Base-by-base conservation (phyloP, 495 filamentous ascomycete genomes). In the Gamarada debralockiae region DNA sequence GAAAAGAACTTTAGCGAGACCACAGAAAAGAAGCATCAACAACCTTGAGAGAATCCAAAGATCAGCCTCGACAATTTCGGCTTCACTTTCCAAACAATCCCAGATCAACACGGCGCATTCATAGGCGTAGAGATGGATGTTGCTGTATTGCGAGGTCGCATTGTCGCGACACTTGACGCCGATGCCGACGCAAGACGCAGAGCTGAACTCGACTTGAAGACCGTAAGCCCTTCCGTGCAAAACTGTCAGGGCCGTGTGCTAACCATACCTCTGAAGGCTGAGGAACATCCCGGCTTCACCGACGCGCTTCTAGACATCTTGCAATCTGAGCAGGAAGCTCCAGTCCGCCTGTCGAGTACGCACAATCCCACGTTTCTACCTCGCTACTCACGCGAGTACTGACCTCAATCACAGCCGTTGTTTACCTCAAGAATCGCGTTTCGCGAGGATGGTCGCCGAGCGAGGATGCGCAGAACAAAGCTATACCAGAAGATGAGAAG, bases 381-480 rank as follows among this genome's bases (percentile, higher is more conserved):
- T 43, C 53, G 36, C 41, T 14, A 23, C 14, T 10, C 44, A 31
- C 52, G 20, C 52, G 37, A 15, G 15, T 53, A 43, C 61, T 64
- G 53, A 64, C 42, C 61, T 34, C 22, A 14, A 41, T 43, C 62
- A 24, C 65, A 98, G 93, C 92, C 59, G 95, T 91, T 65, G 87
- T 98, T 53, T 98, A 97, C 70, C 79, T 98, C 64, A 98, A 98
- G 75, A 96, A 97, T 69, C 86, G 92, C 63, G 87, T 96, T 65
- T 90, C 82, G 65, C 85, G 91, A 62, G 90, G 87, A 50, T 98
- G 93, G 93, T 75, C 84, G 29, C 81, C 79, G 41, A 76, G 78
- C 63, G 89, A 96, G 59, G 89, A 95, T 64, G 71, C 48, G 61
- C 74, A 64, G 72, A 80, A 70, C 65, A 81, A 73, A 61, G 76